A percentile compares a stretch with the other conserved stretches of the same genome.
Conservation (phyloP, 2,329 filamentous ascomycete species). For the Colletotrichum eleusines region DNA sequence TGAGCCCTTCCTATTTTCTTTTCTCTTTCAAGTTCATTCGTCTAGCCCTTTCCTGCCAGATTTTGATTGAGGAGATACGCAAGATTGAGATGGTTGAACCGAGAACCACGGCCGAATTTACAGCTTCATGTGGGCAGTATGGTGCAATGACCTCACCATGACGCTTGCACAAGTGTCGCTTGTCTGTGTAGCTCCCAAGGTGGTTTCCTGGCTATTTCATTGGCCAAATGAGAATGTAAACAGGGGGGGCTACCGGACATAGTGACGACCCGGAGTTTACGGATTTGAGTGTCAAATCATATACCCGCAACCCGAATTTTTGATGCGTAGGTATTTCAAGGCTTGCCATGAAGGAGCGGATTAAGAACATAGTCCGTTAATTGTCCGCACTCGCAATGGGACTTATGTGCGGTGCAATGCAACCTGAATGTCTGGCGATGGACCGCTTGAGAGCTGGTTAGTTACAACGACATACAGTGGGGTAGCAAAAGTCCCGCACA, state of each 20-base stretch:
- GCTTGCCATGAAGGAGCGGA: not conserved
- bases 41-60: not conserved
- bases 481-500: no score
- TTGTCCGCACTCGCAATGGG: not conserved
- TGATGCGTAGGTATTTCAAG: no score
- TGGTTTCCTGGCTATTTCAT: not conserved
- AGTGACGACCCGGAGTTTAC: not conserved
- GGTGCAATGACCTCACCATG: not conserved
- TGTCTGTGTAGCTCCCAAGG: no score
- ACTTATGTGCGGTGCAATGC: not conserved
- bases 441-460: not conserved
- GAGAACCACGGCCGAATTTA: no score
- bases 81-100: not conserved
- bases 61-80: no score
- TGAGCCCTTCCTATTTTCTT: no score
- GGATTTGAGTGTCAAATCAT: not conserved
- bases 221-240: not conserved
- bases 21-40: no score
- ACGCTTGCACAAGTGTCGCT: not conserved
- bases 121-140: no score
- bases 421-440: not conserved
- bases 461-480: not conserved
- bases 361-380: slow-evolving; percentile 1
- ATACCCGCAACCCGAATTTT: not conserved
- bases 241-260: not conserved